Evolutionary conservation across 1,284 basidiomycete genomes (phyloP).

Genomic region (Tilletiaria anomala): DNA sequence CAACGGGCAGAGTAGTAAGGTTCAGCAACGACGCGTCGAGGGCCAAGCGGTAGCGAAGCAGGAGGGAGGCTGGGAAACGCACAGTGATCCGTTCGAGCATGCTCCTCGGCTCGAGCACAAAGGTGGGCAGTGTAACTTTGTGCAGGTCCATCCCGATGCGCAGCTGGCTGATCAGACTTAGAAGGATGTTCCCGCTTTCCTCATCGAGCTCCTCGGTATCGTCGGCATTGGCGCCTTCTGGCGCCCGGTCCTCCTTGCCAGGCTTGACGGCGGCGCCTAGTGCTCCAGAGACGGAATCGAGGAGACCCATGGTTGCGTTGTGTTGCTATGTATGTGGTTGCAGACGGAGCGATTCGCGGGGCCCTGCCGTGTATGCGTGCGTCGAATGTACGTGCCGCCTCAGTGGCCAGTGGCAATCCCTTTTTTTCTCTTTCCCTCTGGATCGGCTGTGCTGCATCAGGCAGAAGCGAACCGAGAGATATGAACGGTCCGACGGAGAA

Average conservation of each 20-base stretch:
- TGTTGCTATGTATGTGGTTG: not conserved
- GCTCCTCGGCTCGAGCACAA: slow-evolving; percentile 36
- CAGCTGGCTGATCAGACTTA: slow-evolving; percentile 62
- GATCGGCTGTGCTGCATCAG: no score
- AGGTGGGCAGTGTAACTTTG: slow-evolving; percentile 55
- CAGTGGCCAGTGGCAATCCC: not conserved
- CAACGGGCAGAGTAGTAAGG: not conserved
- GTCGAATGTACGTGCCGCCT: no score
- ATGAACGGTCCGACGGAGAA: no score
- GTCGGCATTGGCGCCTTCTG: slow-evolving; percentile 35
- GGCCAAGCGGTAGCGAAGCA: not conserved
- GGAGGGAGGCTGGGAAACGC: slow-evolving; percentile 37
- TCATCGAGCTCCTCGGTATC: slow-evolving; percentile 42
- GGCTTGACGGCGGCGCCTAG: slow-evolving; percentile 19
- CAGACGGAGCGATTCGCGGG: not conserved
- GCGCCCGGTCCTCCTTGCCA: slow-evolving; percentile 22
- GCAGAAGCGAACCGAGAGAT: no score
- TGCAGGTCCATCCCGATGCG: slow-evolving; percentile 86
- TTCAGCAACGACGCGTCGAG: not conserved
- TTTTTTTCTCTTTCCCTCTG: not conserved
- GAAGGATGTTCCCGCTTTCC: slow-evolving; percentile 41
- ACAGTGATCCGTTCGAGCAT: slow-evolving; percentile 41
- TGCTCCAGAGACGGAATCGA: slow-evolving; percentile 27
- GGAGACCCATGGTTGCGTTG: not conserved
- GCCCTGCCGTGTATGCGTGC: no score